Percentiles rank a stretch among this genome's conserved stretches.
Evolutionary conservation across 2,329 filamentous ascomycete species (phyloP).

Genomic region (Colletotrichum lini): DNA sequence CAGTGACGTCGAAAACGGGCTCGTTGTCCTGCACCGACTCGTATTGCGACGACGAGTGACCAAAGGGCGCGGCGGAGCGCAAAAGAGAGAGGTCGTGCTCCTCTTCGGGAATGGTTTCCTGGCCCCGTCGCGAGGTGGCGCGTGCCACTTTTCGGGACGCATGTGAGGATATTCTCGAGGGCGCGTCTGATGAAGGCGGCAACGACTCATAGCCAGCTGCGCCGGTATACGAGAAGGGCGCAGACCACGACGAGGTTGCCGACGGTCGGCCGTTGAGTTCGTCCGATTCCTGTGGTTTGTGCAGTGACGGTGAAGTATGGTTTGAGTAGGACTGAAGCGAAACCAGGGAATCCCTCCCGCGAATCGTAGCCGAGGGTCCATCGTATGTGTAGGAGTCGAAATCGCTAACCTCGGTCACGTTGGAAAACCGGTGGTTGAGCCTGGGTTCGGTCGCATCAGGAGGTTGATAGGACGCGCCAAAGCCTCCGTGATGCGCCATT

Average conservation of each 20-base stretch:
- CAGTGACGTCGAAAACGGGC: constrained; percentile 61
- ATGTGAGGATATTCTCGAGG: constrained; percentile 46
- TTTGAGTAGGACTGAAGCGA: constrained; percentile 56
- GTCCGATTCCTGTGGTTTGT: constrained; percentile 16
- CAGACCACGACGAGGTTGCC: constrained; percentile 46
- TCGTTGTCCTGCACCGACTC: constrained; percentile 50
- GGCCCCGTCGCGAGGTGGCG: constrained; percentile 45
- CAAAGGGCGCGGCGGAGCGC: constrained; percentile 57
- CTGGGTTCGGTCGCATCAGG: constrained; percentile 10
- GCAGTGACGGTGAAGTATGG: constrained; percentile 33
- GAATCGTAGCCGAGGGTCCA: constrained; percentile 45
- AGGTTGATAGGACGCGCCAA: constrained; percentile 49
- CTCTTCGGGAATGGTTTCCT: constrained; percentile 55
- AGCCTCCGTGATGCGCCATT: constrained; percentile 37
- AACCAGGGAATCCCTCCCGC: constrained; percentile 56
- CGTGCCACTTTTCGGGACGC: constrained; percentile 47
- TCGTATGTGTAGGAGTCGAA: constrained; percentile 48
- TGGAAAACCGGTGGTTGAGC: constrained; percentile 53
- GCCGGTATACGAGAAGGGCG: constrained; percentile 49
- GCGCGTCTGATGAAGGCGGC: constrained; percentile 41
- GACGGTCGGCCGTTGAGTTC: constrained; percentile 12
- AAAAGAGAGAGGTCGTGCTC: constrained; percentile 61
- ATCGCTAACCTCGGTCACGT: constrained; percentile 52
- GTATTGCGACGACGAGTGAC: constrained; percentile 50
- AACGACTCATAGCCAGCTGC: constrained; percentile 45